Evolutionary conservation across 306 rosid species (phyloP).

Genomic region (Benincasa hispida): DNA sequence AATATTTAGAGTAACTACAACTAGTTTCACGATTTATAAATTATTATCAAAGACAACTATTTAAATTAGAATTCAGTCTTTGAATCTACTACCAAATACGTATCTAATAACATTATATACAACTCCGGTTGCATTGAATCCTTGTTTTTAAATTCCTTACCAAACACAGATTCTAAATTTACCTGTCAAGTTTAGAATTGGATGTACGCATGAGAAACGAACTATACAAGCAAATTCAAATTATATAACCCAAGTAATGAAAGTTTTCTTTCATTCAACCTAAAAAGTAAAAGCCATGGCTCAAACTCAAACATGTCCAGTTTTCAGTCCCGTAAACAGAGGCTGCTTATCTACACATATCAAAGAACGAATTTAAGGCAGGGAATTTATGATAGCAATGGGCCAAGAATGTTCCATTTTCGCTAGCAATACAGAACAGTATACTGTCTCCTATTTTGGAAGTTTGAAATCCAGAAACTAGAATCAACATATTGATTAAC

Average conservation of each 20-base stretch:
- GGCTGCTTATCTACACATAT: background rate
- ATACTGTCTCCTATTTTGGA: background rate
- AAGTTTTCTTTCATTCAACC: background rate
- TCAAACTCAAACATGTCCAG: background rate
- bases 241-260: background rate
- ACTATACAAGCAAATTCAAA: background rate
- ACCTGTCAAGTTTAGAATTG: too few relatives aligned
- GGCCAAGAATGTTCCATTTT: background rate
- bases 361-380: background rate
- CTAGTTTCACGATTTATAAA: too few relatives aligned
- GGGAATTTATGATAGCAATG: background rate
- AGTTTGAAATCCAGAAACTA: background rate
- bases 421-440: background rate
- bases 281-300: background rate
- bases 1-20: too few relatives aligned
- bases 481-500: background rate
- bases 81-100: too few relatives aligned
- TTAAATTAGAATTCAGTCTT: too few relatives aligned
- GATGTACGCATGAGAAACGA: too few relatives aligned
- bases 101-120: too few relatives aligned
- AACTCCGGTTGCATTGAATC: too few relatives aligned
- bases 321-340: background rate
- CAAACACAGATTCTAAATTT: too few relatives aligned
- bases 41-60: too few relatives aligned
- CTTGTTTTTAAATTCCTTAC: too few relatives aligned